Percentiles rank a stretch among this genome's conserved stretches.
Conservation (phyloP, 768 basidiomycete species). For the Pleurotus sapidus region DNA sequence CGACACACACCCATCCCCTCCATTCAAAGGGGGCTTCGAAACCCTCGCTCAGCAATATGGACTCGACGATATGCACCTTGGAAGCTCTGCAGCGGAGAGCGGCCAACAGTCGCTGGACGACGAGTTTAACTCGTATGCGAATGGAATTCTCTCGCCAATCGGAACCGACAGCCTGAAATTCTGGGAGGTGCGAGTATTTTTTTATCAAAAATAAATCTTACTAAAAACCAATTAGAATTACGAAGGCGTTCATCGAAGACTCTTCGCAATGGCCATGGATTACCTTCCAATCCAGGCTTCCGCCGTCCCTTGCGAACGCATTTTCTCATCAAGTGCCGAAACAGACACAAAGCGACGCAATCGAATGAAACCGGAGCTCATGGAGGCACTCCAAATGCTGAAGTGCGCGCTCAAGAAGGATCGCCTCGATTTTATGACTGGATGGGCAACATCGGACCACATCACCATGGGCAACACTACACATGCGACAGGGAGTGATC, state of each 20-base stretch:
- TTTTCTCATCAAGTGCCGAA: conserved; percentile 15
- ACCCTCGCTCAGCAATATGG: too few relatives aligned
- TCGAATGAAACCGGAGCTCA: conserved; percentile 12
- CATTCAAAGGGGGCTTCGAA: too few relatives aligned
- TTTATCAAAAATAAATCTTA: too few relatives aligned
- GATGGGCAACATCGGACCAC: neutral
- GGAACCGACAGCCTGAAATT: neutral
- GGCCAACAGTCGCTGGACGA: conserved; percentile 5
- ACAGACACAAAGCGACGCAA: conserved; percentile 12
- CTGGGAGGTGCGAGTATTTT: conserved; percentile 6
- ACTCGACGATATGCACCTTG: too few relatives aligned
- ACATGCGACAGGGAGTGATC: too few relatives aligned
- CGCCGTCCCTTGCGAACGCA: conserved; percentile 15
- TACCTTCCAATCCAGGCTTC: conserved; percentile 14
- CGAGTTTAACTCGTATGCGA: conserved; percentile 2
- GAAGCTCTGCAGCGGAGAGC: neutral
- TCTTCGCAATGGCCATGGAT: conserved; percentile 8
- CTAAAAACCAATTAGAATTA: too few relatives aligned
- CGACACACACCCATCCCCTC: too few relatives aligned
- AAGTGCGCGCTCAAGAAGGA: conserved; percentile 13
- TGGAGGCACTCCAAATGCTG: conserved; percentile 18
- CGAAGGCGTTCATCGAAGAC: neutral
- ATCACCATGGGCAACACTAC: conserved; percentile 1
- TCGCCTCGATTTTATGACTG: conserved; percentile 7
- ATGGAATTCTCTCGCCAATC: neutral